phyloP scores from a whole-genome alignment of 805 yeast genomes.

The Saturnispora bothae region DNA sequence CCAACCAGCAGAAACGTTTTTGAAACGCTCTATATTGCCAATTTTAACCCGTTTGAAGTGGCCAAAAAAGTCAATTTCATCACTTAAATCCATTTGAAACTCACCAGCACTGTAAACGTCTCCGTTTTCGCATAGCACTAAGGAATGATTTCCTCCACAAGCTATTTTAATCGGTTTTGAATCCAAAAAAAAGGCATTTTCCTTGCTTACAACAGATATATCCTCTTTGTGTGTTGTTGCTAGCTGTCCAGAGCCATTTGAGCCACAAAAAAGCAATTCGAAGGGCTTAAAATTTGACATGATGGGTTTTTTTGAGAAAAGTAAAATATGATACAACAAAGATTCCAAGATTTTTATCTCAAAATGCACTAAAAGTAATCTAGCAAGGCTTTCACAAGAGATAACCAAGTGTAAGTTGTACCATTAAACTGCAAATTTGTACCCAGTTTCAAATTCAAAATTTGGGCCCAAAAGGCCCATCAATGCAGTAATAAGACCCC shows the following conservation, averaged over 20 bases:
- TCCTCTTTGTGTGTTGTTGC: slow-evolving; percentile 53
- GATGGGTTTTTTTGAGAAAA: background rate
- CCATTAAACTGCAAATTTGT: too few species aligned
- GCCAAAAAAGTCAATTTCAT: background rate
- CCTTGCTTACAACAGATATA: slow-evolving; percentile 21
- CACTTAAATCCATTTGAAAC: slow-evolving; percentile 3
- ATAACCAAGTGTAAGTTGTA: too few species aligned
- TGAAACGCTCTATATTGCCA: slow-evolving; percentile 26
- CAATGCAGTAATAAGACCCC: too few species aligned
- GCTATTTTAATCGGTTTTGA: slow-evolving; percentile 28
- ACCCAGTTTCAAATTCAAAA: too few species aligned
- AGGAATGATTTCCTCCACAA: slow-evolving; percentile 85
- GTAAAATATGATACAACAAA: too few species aligned
- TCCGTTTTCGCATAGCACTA: slow-evolving; percentile 46
- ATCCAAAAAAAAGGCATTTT: background rate
- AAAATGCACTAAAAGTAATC: too few species aligned
- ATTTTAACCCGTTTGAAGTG: background rate
- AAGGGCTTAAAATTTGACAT: slow-evolving; percentile 10
- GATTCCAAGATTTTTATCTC: too few species aligned
- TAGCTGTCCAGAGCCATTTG: slow-evolving; percentile 73
- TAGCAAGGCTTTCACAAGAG: too few species aligned
- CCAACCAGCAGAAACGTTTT: slow-evolving; percentile 66
- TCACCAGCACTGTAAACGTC: slow-evolving; percentile 45
- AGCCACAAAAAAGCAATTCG: slow-evolving; percentile 54
- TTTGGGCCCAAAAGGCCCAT: too few species aligned